Evolutionary conservation across 2,329 filamentous ascomycete genomes (phyloP), one percentile per base, ranked within the genome.

Genomic region (Clonostachys rosea): DNA sequence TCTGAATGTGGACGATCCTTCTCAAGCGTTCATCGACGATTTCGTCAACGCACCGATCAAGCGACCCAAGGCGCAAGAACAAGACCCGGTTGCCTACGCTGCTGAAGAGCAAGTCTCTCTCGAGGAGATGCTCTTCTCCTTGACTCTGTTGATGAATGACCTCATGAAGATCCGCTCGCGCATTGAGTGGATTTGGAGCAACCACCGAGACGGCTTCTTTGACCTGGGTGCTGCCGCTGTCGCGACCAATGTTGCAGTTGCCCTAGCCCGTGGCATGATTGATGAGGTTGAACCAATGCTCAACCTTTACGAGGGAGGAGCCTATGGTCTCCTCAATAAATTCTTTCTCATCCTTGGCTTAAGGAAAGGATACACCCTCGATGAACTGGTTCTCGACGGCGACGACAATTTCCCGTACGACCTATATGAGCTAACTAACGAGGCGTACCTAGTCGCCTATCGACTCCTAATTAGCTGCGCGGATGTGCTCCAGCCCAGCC

Each of bases 1-100:
- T 4, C 53, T 73, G 10, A 52, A 58, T 2, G 50, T 71, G 12
- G 58, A 70, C 39, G 68, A 72, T 20, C 60, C 67, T 2, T 69
- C 66, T 0, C 54, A 67, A 18, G 56, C 54, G 5, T 72, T 71
- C 50, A 39, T 66, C 5, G 51, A 63, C 13, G 58, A 20, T 8
- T 62, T 9, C 59, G 64, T 0, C 53, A 63, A 40, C 8, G 16
- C 34, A 16, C 24, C 42, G 2, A 17, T 30, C 12, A 42, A 51
- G 9, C 20, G 47, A 17, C 40, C 53, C 5, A 20, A 37, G 2
- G 44, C 40, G 11, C 35, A 13, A 7, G 17, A 40, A 14, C 24
- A 43, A 13, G 51, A 54, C 24, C 1, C 30, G 3, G 17, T 30
- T 2, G n/a, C 14, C 2, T 70, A 70, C 48, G 59, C 65, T 46